Evolutionary conservation across 2,329 filamentous ascomycete species (phyloP).

Genomic region (Aquanectria penicillioides): DNA sequence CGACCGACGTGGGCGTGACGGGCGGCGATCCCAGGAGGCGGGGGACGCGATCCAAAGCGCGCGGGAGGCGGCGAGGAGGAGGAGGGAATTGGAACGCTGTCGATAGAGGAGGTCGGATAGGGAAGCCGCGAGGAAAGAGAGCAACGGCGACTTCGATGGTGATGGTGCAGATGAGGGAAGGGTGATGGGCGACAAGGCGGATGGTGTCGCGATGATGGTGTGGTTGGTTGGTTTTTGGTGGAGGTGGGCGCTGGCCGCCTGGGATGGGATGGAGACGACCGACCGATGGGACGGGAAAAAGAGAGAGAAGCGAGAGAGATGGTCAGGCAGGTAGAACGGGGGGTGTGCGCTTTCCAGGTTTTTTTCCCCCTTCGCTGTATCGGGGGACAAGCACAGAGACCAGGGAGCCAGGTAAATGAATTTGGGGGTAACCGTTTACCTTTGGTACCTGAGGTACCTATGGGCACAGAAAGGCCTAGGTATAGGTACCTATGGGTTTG

Average conservation of each 20-base stretch:
- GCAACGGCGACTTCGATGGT: constrained; percentile 10
- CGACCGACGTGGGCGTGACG: constrained; percentile 47
- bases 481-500: constrained; percentile 15
- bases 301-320: constrained; percentile 23
- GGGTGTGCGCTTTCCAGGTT: constrained; percentile 19
- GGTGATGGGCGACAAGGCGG: constrained; percentile 20
- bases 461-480: constrained; percentile 6
- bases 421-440: constrained; percentile 17
- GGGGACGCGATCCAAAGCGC: constrained; percentile 42
- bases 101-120: constrained; percentile 6
- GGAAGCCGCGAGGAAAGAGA: background rate
- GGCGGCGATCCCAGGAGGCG: constrained; percentile 41
- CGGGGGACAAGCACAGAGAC: constrained; percentile 20
- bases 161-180: constrained; percentile 14
- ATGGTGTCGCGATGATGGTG: constrained; percentile 27
- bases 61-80: constrained; percentile 36
- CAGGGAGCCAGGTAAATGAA: constrained; percentile 22
- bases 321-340: constrained; percentile 16
- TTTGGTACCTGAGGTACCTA: background rate
- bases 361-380: constrained; percentile 21
- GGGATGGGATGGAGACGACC: constrained; percentile 25
- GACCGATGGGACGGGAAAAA: constrained; percentile 24
- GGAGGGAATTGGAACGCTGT: constrained; percentile 28
- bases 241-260: constrained; percentile 27
- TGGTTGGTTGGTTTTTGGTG: constrained; percentile 28